phyloP scores from a whole-genome alignment of 148 eudicot species.

The Vaccinium macrocarpon region DNA sequence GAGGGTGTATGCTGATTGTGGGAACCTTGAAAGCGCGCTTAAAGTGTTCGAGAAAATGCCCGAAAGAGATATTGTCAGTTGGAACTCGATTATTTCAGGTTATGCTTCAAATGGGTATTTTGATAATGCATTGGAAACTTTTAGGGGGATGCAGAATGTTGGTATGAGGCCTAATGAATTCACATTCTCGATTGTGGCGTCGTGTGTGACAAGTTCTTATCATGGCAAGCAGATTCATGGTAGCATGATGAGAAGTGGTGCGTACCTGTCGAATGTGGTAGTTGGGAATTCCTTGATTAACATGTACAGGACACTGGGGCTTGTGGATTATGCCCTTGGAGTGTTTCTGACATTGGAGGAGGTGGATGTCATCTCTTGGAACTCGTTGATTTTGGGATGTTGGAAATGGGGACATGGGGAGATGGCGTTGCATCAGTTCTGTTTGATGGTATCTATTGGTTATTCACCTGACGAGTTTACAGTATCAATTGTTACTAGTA shows the following conservation, averaged over 20 bases:
- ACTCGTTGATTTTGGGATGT: constrained; percentile 57
- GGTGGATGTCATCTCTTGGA: constrained; percentile 72
- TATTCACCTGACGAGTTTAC: constrained; percentile 62
- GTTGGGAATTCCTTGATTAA: constrained; percentile 71
- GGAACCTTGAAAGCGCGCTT: constrained; percentile 42
- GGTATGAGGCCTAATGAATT: constrained; percentile 53
- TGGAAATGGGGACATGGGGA: constrained; percentile 37
- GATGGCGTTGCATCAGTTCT: constrained; percentile 47
- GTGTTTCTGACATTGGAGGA: constrained; percentile 64
- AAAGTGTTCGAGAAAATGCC: constrained; percentile 65
- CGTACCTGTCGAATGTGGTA: constrained; percentile 46
- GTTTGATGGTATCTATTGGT: constrained; percentile 48
- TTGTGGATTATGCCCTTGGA: constrained; percentile 59
- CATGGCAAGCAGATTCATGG: constrained; percentile 67
- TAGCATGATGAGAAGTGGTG: constrained; percentile 43
- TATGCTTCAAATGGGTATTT: constrained; percentile 40
- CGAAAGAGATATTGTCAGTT: constrained; percentile 67
- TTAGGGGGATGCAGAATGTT: constrained; percentile 42
- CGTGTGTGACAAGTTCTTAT: constrained; percentile 31
- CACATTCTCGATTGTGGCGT: constrained; percentile 53
- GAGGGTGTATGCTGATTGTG: constrained; percentile 35
- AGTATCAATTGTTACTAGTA: constrained; percentile 38
- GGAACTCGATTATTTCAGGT: constrained; percentile 75
- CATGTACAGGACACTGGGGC: constrained; percentile 62
- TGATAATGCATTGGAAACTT: constrained; percentile 37